Conservation (phyloP, 2,329 filamentous ascomycete species). For the Cladosporium sp. region DNA sequence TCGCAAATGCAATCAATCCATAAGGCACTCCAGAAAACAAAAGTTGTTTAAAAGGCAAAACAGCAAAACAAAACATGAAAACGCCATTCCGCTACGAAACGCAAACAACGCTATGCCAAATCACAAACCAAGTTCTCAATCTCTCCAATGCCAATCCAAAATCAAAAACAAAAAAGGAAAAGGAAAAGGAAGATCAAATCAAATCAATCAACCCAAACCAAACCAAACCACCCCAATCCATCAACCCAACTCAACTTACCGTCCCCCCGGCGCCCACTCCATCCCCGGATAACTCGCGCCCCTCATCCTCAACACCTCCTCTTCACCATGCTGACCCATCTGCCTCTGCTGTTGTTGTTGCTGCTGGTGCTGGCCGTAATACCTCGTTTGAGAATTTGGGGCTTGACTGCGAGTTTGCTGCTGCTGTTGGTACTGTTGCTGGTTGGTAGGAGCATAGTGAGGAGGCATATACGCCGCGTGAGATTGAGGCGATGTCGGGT, state of each 20-base stretch:
- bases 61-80: too few species aligned
- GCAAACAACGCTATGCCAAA: too few species aligned
- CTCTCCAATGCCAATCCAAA: too few species aligned
- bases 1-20: too few species aligned
- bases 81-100: too few species aligned
- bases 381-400: background rate
- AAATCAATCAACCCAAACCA: too few species aligned
- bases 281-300: conserved; percentile 66
- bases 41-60: too few species aligned
- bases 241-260: background rate
- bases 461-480: too few species aligned
- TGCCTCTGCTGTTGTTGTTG: too few species aligned
- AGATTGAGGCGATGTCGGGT: background rate
- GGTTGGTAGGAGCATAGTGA: too few species aligned
- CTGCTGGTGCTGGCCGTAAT: background rate
- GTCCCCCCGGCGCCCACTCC: conserved; percentile 57
- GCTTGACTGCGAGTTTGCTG: conserved; percentile 12
- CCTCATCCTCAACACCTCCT: conserved; percentile 47
- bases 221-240: background rate
- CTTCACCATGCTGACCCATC: background rate
- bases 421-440: conserved; percentile 5
- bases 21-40: too few species aligned
- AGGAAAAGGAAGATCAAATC: background rate
- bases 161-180: background rate
- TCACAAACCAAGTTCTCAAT: too few species aligned